phyloP scores from a whole-genome alignment of 352 stramenopile species.

The Lagenidium sp. region DNA sequence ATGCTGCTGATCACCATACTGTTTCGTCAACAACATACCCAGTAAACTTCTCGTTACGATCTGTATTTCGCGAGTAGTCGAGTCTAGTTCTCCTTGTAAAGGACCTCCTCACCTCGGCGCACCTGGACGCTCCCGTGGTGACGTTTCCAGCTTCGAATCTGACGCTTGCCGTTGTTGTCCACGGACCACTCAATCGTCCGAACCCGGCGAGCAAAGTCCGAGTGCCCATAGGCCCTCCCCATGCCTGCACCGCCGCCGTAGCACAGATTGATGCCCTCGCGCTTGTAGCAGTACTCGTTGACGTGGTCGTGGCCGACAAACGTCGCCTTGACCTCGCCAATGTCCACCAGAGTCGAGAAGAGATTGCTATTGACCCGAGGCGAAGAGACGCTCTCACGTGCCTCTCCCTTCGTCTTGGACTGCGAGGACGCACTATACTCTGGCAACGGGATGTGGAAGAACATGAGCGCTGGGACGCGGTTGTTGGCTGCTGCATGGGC shows the following conservation, averaged over 20 bases:
- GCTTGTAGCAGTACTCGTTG: conserved; percentile 37
- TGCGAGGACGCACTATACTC: conserved; percentile 13
- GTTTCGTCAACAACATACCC: too few species aligned
- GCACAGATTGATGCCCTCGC: conserved; percentile 30
- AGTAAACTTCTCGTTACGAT: too few species aligned
- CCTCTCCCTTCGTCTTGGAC: conserved; percentile 10
- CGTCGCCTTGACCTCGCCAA: conserved; percentile 38
- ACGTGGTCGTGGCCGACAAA: conserved; percentile 47
- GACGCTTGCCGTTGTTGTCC: too few species aligned
- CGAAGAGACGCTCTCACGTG: conserved; percentile 1
- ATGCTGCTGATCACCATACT: too few species aligned
- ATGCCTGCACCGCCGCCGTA: conserved; percentile 40
- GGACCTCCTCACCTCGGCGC: too few species aligned
- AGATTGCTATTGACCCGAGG: conserved; percentile 24
- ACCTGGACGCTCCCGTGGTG: too few species aligned
- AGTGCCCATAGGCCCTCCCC: conserved; percentile 28
- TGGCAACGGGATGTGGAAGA: conserved; percentile 41
- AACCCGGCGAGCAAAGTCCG: too few species aligned
- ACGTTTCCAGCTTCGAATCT: too few species aligned
- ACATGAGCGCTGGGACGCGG: conserved; percentile 16
- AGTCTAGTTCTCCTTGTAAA: too few species aligned
- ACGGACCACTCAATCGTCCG: too few species aligned
- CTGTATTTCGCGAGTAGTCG: too few species aligned
- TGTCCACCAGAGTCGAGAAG: conserved; percentile 24
- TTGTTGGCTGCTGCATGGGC: conserved; percentile 1